Evolutionary conservation across 257 asterid genomes (phyloP), one percentile per base, ranked within the genome.

Genomic region (Primulina huaijiensis): DNA sequence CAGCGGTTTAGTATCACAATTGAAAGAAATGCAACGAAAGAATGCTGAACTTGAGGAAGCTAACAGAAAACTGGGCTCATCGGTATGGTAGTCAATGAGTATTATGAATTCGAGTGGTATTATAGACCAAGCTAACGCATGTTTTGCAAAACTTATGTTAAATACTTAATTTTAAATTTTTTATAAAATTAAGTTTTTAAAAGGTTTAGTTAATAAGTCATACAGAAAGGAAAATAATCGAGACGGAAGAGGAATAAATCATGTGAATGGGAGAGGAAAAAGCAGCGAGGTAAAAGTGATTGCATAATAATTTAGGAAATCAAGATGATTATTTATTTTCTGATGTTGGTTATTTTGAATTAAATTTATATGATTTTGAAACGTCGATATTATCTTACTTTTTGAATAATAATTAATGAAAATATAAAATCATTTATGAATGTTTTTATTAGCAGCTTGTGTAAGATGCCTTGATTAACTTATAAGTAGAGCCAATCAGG

Each of bases 1-100:
- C 59, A 76, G 88, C 75, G 91, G 95, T 27, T 85, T 94, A 72
- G 86, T 94, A 71, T 87, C 96, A 70, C 99, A 94, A 82, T 66
- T 94, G 69, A 80, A 86, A 77, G 87, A 86, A 14, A 71, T 86
- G 85, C 92, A 91, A 35, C 89, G 77, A 74, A 82, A 80, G 79
- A 94, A 89, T 79, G 71, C 75, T 4, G 87, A 82, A 63, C 87
- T 90, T 5, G 95, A 89, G 75, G 95, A 85, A 73, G 83, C 87
- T 25, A 89, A 89, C 71, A 78, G 67, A 74, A 81, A 73, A 35
- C 77, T 94, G 27, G 72, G 76, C 64, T 85, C 92, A 55, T 71
- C 73, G 99, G 99, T 91, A 79, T 52, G 46, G 9, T 62, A 9
- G 65, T 75, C 33, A 10, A 7, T 14, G 40, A 9, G 20, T 10